Base-by-base conservation (phyloP, 805 yeast species). In the Ogataea neopini region DNA sequence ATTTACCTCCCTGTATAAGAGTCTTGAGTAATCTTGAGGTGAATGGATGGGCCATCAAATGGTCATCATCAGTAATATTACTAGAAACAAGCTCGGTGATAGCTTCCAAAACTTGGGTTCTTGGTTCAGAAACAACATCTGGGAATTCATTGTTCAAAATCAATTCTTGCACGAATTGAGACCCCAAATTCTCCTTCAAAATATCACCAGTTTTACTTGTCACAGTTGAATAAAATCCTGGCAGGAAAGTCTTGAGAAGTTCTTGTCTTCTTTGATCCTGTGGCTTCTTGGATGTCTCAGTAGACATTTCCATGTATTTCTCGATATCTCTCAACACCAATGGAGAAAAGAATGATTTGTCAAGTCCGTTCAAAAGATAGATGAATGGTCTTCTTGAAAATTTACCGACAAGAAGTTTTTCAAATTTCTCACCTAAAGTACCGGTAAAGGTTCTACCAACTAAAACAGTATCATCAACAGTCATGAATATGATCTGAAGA, bases 391-490 rank as follows among this genome's bases (percentile, higher is more conserved):
- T 81, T 72, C 99, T 80, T 28, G 91, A 89, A 60, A 76, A 86
- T 65, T 90, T 89, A 55, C 86, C 84, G 44, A 73, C 70, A 22
- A 86, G 71, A 19, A 88, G 69, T 29, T 78, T 80, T 22, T 75
- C 73, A 60, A 86, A 70, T 13, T 64, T 59, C 26, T 75, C 80
- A 23, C 77, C 72, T 49, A 78, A 72, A 53, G 84, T 92, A 37
- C 74, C 70, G 25, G 74, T 68, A 62, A 92, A 86, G 0, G 95
- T 77, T 67, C 88, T 90, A 64, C 75, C 75, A 37, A 88, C 77
- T 59, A 88, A 74, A 45, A 86, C 94, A 2, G 98, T 91, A 74
- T 92, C 99, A 73, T 92, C 99, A 48, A 91, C 94, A 22, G 92
- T 83, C 79, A 86, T 76, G 68, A 88, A 84, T 35, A 89, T 71